Evolutionary conservation across 1,284 basidiomycete species (phyloP).

Genomic region (Leucoagaricus sp.): DNA sequence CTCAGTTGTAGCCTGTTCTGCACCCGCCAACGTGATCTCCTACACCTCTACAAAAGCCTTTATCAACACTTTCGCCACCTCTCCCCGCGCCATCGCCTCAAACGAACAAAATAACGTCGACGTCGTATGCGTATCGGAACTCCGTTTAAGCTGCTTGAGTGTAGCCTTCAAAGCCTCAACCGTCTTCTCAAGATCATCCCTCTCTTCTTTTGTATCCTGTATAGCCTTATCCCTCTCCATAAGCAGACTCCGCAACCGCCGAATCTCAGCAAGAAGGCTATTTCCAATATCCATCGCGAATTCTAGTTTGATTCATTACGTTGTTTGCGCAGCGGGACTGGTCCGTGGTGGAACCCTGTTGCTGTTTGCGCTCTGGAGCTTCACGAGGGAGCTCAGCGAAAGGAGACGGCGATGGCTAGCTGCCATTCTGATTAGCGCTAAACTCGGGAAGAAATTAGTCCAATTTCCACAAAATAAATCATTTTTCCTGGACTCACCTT

Average conservation of each 20-base stretch:
- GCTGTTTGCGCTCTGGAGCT: constrained; percentile 48
- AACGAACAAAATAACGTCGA: too few species aligned
- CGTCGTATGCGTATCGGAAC: constrained; percentile 61
- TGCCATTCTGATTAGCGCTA: constrained; percentile 37
- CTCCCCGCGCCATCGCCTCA: constrained; percentile 27
- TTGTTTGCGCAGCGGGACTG: constrained; percentile 85
- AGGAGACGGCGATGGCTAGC: constrained; percentile 37
- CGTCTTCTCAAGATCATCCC: constrained; percentile 78
- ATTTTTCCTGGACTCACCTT: constrained; percentile 49
- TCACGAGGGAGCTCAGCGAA: constrained; percentile 43
- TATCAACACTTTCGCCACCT: constrained; percentile 28
- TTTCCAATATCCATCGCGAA: constrained; percentile 97
- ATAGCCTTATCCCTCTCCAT: constrained; percentile 88
- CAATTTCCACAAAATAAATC: background rate
- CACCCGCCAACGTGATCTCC: constrained; percentile 31
- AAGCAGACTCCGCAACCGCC: constrained; percentile 84
- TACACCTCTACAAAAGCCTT: constrained; percentile 31
- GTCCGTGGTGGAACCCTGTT: constrained; percentile 56
- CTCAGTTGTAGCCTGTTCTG: constrained; percentile 25
- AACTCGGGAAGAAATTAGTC: too few species aligned
- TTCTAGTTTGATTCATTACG: constrained; percentile 83
- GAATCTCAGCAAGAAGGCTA: constrained; percentile 85
- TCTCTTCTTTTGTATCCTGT: constrained; percentile 85
- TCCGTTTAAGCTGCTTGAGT: constrained; percentile 76
- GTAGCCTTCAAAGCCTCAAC: constrained; percentile 72